These are phyloP conservation scores for Dacryopinax spathularia DNA, from an alignment of 768 basidiomycete species.

Conservation along the genomic window DNA sequence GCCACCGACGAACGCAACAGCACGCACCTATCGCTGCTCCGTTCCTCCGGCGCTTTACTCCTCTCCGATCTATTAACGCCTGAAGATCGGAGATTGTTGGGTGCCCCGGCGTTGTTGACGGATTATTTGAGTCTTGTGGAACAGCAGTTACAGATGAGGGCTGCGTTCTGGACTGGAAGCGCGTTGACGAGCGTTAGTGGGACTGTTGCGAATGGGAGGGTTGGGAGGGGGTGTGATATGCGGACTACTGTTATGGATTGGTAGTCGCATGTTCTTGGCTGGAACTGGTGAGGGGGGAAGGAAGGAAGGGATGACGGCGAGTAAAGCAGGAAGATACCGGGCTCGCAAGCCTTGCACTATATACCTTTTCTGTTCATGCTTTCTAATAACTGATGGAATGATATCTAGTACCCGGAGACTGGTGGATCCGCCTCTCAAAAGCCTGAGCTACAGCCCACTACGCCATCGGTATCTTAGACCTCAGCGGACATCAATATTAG, in stretches of 20 bases:
- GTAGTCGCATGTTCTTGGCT: too few species aligned
- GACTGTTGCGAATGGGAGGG: slow-evolving; percentile 28
- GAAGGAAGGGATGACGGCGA: too few species aligned
- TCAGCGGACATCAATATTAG: too few species aligned
- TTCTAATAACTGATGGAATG: too few species aligned
- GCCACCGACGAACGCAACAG: slow-evolving; percentile 31
- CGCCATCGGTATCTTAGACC: too few species aligned
- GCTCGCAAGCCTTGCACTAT: too few species aligned
- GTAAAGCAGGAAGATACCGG: too few species aligned
- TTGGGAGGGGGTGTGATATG: slow-evolving; percentile 26
- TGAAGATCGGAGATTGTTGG: slow-evolving; percentile 24
- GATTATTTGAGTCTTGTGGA: slow-evolving; percentile 17
- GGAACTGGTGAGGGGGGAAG: too few species aligned
- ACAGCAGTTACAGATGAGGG: slow-evolving; percentile 11
- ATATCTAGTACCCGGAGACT: too few species aligned
- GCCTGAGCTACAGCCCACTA: too few species aligned
- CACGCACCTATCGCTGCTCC: slow-evolving; percentile 22
- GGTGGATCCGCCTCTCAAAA: too few species aligned
- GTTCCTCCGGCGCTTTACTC: slow-evolving; percentile 27
- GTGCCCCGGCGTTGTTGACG: slow-evolving; percentile 15
- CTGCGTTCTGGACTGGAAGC: slow-evolving; percentile 29
- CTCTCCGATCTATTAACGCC: slow-evolving; percentile 31
- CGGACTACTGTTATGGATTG: slow-evolving; percentile 25
- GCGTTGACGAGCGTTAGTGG: slow-evolving; percentile 29
- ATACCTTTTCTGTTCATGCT: too few species aligned